Base-by-base conservation (phyloP, 495 filamentous ascomycete genomes). In the Cairneyella variabilis region DNA sequence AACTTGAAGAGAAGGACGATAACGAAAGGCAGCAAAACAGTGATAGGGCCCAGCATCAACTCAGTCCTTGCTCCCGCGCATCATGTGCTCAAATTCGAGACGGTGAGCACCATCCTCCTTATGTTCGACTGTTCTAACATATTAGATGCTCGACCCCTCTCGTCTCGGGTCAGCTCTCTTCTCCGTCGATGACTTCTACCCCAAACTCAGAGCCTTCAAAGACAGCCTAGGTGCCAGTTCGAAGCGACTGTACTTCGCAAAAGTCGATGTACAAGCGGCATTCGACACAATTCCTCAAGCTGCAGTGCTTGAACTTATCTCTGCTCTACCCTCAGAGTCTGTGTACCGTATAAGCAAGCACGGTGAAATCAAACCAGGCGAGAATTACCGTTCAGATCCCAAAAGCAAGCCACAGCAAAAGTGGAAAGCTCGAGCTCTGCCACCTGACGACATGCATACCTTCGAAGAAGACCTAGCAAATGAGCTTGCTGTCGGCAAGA, bases 271-370 rank as follows among this genome's bases (percentile, higher is more conserved):
- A 23, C 76, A 90, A 65, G 80, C 90, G 8, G 96, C 93, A 48
- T 98, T 96, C 65, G 93, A 98, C 64, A 96, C 89, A 0, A 96
- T 98, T 41, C 93, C 93, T 0, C 95, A 97, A 60, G 61, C 75
- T 32, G 76, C 76, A 3, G 70, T 97, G n/a, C 59, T 97, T 45
- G 57, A 65, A 20, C 66, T 97, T 14, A 76, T 95, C 41, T 32
- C 60, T 5, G 67, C 71, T 2, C 72, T 96, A 17, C 74, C 86
- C 16, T 76, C 78, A 6, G 76, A 87, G 51, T 69, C 80, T 3
- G 69, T 73, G 18, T 98, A 97, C 64, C 74, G 77, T n/a, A 74
- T 92, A 23, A 71, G 75, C 12, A 89, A 84, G 26, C 85, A 96
- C 60, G 78, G 81, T 8, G 86, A 95, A 63, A 77, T 96, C 22